These are phyloP conservation scores for Curvularia sp. DNA, from an alignment of 2,329 filamentous ascomycete species.

Conservation along the genomic window DNA sequence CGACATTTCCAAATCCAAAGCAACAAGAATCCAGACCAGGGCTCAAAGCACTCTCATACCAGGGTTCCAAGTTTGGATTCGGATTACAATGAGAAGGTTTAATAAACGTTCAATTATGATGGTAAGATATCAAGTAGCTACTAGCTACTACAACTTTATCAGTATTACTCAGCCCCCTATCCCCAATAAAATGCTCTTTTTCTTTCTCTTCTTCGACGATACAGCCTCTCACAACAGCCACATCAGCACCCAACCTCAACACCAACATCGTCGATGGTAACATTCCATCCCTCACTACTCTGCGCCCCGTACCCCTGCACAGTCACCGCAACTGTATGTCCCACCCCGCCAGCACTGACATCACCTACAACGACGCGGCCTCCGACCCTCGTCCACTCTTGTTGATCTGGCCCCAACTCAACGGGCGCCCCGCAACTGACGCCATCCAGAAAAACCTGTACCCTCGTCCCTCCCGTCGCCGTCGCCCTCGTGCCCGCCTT, in stretches of 20 bases:
- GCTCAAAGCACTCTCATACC: background rate
- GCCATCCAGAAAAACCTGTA: constrained; percentile 28
- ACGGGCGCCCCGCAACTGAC: constrained; percentile 21
- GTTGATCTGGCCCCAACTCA: background rate
- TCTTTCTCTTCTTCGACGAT: background rate
- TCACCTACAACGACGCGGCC: constrained; percentile 12
- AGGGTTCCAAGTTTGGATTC: background rate
- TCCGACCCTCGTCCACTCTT: constrained; percentile 24
- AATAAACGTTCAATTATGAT: background rate
- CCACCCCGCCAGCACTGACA: constrained; percentile 6
- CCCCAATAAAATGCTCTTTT: background rate
- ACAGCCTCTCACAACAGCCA: background rate
- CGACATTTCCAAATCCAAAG: constrained; percentile 1
- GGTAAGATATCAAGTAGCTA: background rate
- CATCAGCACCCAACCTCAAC: constrained; percentile 21
- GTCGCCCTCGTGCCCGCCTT: constrained; percentile 6
- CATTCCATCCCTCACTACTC: constrained; percentile 15
- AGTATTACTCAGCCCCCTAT: background rate
- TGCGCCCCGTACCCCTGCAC: constrained; percentile 20
- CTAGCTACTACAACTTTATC: background rate
- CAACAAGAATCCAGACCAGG: background rate
- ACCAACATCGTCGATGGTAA: constrained; percentile 29
- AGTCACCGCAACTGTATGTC: constrained; percentile 25
- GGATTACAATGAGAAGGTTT: background rate
- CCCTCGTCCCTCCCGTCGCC: constrained; percentile 17